These are phyloP conservation scores for Tetrapisispora iriomotensis DNA, from an alignment of 805 yeast species.

Conservation along the genomic window DNA sequence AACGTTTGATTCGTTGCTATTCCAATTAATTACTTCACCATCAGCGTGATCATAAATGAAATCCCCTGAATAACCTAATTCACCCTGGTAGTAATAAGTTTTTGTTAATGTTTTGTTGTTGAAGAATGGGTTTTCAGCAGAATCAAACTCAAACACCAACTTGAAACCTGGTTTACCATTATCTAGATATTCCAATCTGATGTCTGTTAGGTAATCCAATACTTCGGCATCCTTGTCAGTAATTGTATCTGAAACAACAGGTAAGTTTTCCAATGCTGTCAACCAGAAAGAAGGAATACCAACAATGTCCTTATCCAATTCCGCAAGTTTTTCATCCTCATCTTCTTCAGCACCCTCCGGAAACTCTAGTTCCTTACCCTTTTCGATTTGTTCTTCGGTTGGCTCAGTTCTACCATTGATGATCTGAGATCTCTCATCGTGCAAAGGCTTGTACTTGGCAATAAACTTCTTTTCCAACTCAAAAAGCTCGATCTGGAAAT, in stretches of 20 bases:
- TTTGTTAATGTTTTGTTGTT: slow-evolving; percentile 63
- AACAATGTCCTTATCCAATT: slow-evolving; percentile 35
- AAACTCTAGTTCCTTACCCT: slow-evolving; percentile 61
- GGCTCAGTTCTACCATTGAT: slow-evolving; percentile 72
- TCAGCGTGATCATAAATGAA: slow-evolving; percentile 95
- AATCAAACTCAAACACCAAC: slow-evolving; percentile 68
- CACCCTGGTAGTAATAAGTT: slow-evolving; percentile 88
- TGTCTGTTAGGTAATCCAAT: slow-evolving; percentile 53
- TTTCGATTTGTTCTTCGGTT: slow-evolving; percentile 61
- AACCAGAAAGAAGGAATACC: slow-evolving; percentile 97
- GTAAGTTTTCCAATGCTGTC: slow-evolving; percentile 84
- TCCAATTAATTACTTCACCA: slow-evolving; percentile 77
- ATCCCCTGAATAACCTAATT: slow-evolving; percentile 90
- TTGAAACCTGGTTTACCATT: slow-evolving; percentile 67
- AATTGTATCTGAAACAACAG: slow-evolving; percentile 71
- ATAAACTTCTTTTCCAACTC: slow-evolving; percentile 76
- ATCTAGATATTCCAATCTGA: slow-evolving; percentile 69
- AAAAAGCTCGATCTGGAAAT: slow-evolving; percentile 81
- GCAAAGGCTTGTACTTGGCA: slow-evolving; percentile 64
- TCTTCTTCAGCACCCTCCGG: slow-evolving; percentile 34
- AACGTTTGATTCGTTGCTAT: slow-evolving; percentile 65
- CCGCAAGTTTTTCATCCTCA: slow-evolving; percentile 35
- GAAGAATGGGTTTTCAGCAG: slow-evolving; percentile 59
- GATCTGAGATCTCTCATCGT: slow-evolving; percentile 60
- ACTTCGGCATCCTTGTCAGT: slow-evolving; percentile 87